Evolutionary conservation across 805 yeast species (phyloP).

Genomic region (Cyberlindnera euphorbiiphila): DNA sequence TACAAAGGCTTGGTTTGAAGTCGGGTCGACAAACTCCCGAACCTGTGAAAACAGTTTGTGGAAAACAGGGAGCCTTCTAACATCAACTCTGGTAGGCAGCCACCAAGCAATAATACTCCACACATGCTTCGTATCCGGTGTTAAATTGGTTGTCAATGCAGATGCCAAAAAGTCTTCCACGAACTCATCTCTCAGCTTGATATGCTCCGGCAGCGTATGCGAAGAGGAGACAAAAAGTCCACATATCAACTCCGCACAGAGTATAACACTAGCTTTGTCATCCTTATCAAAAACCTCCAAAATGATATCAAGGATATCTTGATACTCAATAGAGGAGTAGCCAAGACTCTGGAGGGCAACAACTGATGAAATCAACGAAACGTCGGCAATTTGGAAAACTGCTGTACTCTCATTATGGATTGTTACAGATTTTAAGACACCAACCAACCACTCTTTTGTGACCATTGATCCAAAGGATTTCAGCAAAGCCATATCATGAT

Average conservation of each 20-base stretch:
- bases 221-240: conserved; percentile 55
- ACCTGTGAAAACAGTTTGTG: conserved; percentile 38
- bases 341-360: conserved; percentile 46
- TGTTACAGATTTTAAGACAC: conserved; percentile 47
- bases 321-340: conserved; percentile 39
- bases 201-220: conserved; percentile 34
- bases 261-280: conserved; percentile 75
- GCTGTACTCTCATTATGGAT: conserved; percentile 68
- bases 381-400: conserved; percentile 62
- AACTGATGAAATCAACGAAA: conserved; percentile 50
- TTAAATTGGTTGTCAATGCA: conserved; percentile 53
- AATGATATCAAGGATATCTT: conserved; percentile 51
- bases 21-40: conserved; percentile 42
- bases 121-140: conserved; percentile 67
- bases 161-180: conserved; percentile 40
- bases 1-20: conserved; percentile 60
- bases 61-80: conserved; percentile 57
- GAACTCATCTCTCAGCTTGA: conserved; percentile 41
- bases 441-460: conserved; percentile 54
- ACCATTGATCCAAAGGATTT: conserved; percentile 41
- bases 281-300: conserved; percentile 50
- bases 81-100: conserved; percentile 62
- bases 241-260: conserved; percentile 63
- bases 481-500: conserved; percentile 41
- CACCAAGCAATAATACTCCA: conserved; percentile 81